Evolutionary conservation across 768 basidiomycete species (phyloP).

Genomic region (Tricholoma bakamatsutake): DNA sequence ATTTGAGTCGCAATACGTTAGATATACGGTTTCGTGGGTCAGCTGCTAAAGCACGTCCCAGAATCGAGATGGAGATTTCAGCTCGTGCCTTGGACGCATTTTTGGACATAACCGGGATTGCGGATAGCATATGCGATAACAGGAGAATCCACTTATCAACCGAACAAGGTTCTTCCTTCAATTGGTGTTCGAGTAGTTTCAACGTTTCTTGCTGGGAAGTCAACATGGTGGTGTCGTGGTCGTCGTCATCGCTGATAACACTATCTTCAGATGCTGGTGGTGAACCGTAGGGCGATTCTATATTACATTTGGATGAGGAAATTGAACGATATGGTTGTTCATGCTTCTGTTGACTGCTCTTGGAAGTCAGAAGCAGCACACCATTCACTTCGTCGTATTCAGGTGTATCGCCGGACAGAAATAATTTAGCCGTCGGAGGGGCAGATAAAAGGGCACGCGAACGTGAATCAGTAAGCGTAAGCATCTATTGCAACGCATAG

Average conservation of each 20-base stretch:
- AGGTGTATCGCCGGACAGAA: slow-evolving; percentile 28
- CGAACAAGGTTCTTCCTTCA: slow-evolving; percentile 46
- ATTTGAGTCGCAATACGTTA: slow-evolving; percentile 47
- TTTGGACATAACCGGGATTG: slow-evolving; percentile 57
- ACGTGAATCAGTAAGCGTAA: slow-evolving; percentile 51
- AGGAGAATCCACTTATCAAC: slow-evolving; percentile 58
- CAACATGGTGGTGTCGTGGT: slow-evolving; percentile 26
- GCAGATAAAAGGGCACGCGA: slow-evolving; percentile 48
- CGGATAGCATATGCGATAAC: slow-evolving; percentile 55
- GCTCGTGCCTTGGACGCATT: slow-evolving; percentile 63
- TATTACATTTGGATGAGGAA: slow-evolving; percentile 20
- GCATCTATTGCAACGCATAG: slow-evolving; percentile 26
- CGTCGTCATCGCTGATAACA: slow-evolving; percentile 31
- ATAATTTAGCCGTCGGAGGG: slow-evolving; percentile 45
- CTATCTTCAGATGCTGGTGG: slow-evolving; percentile 12
- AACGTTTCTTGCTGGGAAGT: slow-evolving; percentile 56
- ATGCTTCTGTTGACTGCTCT: slow-evolving; percentile 17
- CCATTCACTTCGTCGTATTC: slow-evolving; percentile 64
- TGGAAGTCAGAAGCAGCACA: slow-evolving; percentile 53
- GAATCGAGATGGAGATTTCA: slow-evolving; percentile 64
- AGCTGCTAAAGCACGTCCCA: slow-evolving; percentile 56
- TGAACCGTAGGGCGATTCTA: slow-evolving; percentile 20
- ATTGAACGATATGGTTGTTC: slow-evolving; percentile 51
- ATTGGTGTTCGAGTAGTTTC: slow-evolving; percentile 49
- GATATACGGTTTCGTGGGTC: slow-evolving; percentile 48